Evolutionary conservation across 2,329 filamentous ascomycete species (phyloP).

Genomic region (Alternaria postmessia): DNA sequence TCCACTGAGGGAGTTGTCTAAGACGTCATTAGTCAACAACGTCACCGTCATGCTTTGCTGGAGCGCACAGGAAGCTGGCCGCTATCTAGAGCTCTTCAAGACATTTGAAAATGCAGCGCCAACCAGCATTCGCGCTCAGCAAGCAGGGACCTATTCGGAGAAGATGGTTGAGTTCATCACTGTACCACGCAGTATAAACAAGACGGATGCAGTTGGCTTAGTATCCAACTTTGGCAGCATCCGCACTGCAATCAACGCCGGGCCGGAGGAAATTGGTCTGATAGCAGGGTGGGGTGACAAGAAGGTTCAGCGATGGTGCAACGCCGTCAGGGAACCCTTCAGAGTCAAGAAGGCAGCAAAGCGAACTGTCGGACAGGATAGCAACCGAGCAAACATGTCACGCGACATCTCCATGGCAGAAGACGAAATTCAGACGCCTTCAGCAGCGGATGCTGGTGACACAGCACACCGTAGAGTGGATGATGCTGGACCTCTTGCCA

Average conservation of each 20-base stretch:
- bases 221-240: constrained; percentile 93
- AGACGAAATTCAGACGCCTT: constrained; percentile 22
- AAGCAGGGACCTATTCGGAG: constrained; percentile 83
- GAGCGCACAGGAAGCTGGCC: constrained; percentile 90
- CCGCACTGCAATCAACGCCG: constrained; percentile 84
- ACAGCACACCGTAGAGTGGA: constrained; percentile 41
- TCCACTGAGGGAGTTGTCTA: constrained; percentile 84
- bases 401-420: constrained; percentile 40
- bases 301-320: constrained; percentile 88
- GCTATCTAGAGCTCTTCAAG: constrained; percentile 95
- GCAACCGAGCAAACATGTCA: constrained; percentile 33
- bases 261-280: constrained; percentile 81
- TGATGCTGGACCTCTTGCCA: constrained; percentile 41
- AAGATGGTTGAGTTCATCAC: constrained; percentile 93
- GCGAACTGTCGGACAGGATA: constrained; percentile 53
- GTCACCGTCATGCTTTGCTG: constrained; percentile 92
- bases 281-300: constrained; percentile 95
- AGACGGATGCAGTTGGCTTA: constrained; percentile 88
- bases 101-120: constrained; percentile 87
- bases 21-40: constrained; percentile 91
- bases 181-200: constrained; percentile 87
- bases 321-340: constrained; percentile 85
- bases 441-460: constrained; percentile 25
- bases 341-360: constrained; percentile 75
- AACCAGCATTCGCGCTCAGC: constrained; percentile 83